Conservation (phyloP, 192 early-diverging fungal species). For the Podila epigama region DNA sequence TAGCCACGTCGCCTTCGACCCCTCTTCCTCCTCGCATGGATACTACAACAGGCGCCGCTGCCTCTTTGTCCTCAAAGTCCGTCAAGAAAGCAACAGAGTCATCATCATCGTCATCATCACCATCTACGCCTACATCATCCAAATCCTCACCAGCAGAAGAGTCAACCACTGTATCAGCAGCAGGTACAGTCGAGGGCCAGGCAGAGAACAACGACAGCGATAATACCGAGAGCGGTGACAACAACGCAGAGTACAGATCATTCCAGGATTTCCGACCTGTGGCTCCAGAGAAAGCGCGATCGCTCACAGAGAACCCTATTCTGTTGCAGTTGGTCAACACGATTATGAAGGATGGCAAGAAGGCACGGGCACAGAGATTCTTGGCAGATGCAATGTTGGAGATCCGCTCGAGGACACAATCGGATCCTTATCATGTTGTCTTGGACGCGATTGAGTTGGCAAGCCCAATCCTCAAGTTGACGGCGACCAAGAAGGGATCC, state of each 20-base stretch:
- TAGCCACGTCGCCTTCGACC: constrained; percentile 34
- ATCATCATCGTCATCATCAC: background rate
- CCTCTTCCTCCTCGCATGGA: constrained; percentile 39
- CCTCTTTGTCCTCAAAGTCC: background rate
- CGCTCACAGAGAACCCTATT: constrained; percentile 66
- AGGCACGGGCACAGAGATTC: constrained; percentile 74
- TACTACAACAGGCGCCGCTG: background rate
- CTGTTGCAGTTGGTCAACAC: constrained; percentile 85
- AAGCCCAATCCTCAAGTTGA: constrained; percentile 78
- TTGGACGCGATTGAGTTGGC: constrained; percentile 76
- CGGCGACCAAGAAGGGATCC: constrained; percentile 76
- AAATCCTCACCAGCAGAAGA: background rate
- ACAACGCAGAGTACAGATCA: background rate
- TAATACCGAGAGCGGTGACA: background rate
- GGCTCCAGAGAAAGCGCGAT: constrained; percentile 42
- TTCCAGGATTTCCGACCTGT: constrained; percentile 37
- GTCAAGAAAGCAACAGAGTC: background rate
- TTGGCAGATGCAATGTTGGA: constrained; percentile 72
- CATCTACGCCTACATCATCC: background rate
- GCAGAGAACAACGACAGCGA: background rate
- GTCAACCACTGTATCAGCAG: background rate
- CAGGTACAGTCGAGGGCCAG: background rate
- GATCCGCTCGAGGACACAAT: constrained; percentile 67
- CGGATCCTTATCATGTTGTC: constrained; percentile 72
- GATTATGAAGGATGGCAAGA: constrained; percentile 94